Evolutionary conservation across 163 green algal genomes (phyloP).

Genomic region (Scenedesmus sp.): DNA sequence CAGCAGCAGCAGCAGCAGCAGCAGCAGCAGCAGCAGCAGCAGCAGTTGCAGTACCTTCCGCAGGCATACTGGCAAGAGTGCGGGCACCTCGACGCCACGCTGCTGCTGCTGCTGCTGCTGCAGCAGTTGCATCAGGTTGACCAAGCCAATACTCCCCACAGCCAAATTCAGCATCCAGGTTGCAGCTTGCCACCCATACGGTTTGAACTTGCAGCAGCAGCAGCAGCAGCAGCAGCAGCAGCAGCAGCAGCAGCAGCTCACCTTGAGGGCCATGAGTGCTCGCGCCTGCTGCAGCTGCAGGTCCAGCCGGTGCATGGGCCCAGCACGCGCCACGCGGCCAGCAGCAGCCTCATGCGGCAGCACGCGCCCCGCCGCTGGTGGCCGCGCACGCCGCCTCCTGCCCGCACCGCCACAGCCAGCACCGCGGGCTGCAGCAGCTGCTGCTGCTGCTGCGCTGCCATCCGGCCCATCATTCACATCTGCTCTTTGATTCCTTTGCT

Average conservation of each 20-base stretch:
- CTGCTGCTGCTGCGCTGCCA: not conserved
- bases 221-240: not conserved
- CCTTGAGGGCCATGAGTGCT: constrained; percentile 1
- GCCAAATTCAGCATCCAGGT: no score
- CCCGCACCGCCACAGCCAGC: not conserved
- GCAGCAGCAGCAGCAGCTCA: not conserved
- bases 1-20: no score
- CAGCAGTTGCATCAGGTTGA: no score
- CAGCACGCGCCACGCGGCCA: not conserved
- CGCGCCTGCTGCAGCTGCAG: constrained; percentile 6
- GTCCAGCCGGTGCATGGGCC: not conserved
- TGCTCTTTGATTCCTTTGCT: not conserved
- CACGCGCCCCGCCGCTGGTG: not conserved
- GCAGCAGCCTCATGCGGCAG: not conserved
- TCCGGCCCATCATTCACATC: not conserved
- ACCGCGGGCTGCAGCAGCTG: not conserved
- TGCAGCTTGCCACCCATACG: no score
- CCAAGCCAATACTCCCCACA: no score
- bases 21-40: no score
- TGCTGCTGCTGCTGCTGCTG: no score
- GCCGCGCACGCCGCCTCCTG: not conserved
- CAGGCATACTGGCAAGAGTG: no score
- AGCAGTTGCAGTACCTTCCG: no score
- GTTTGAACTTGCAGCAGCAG: not conserved
- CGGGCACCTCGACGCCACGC: no score